These are phyloP conservation scores for Fusarium aywerte DNA, from an alignment of 2,329 filamentous ascomycete species.

Conservation along the genomic window DNA sequence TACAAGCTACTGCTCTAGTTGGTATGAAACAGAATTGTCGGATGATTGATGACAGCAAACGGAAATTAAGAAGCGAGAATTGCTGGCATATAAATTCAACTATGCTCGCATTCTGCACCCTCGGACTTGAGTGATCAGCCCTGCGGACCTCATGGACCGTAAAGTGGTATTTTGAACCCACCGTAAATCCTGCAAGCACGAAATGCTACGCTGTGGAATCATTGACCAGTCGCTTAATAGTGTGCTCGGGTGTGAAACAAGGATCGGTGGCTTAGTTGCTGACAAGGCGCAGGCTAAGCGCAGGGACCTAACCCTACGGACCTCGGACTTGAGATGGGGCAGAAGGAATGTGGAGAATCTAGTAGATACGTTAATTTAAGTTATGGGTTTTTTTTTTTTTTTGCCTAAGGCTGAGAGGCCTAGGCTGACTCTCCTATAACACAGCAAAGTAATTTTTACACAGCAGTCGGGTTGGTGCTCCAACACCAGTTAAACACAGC, in stretches of 20 bases:
- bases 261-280: constrained; percentile 2
- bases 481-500: too few relatives aligned
- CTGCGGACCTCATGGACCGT: background rate
- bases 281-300: constrained; percentile 11
- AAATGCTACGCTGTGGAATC: background rate
- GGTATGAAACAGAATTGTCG: too few relatives aligned
- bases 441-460: too few relatives aligned
- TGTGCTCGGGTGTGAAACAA: background rate
- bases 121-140: constrained; percentile 17
- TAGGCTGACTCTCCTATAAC: too few relatives aligned
- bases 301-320: constrained; percentile 11
- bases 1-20: background rate
- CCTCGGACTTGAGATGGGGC: constrained; percentile 1
- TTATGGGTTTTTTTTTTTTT: too few relatives aligned
- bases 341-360: too few relatives aligned
- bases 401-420: too few relatives aligned
- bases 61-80: background rate
- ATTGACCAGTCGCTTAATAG: background rate
- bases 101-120: background rate
- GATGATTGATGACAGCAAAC: background rate
- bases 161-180: background rate
- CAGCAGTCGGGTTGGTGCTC: too few relatives aligned
- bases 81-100: background rate
- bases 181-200: background rate
- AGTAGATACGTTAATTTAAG: too few relatives aligned